phyloP scores from a whole-genome alignment of 2,329 filamentous ascomycete genomes.

The Lasiodiplodia sp. region DNA sequence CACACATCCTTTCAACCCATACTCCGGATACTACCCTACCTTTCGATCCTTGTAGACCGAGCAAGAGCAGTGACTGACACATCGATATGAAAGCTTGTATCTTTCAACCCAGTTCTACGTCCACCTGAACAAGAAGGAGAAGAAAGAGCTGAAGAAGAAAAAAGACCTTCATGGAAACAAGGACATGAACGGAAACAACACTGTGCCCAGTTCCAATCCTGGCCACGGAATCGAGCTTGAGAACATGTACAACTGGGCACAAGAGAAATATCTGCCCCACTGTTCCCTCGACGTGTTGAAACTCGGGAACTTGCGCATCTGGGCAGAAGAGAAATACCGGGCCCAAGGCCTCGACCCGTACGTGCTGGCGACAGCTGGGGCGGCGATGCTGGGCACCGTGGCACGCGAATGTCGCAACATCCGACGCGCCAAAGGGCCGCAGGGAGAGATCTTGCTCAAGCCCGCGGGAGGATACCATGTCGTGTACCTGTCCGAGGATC shows the following conservation, averaged over 20 bases:
- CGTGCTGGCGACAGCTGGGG: constrained; percentile 40
- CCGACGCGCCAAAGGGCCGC: not conserved
- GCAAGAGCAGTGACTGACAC: not conserved
- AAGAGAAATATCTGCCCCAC: constrained; percentile 43
- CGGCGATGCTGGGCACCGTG: constrained; percentile 42
- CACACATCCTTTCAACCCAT: not conserved
- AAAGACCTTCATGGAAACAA: no score
- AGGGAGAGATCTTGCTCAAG: not conserved
- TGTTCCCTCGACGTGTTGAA: constrained; percentile 8
- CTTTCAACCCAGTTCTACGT: not conserved
- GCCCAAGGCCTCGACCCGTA: constrained; percentile 43
- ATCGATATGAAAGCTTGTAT: not conserved
- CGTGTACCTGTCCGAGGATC: constrained; percentile 1
- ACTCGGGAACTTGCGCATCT: constrained; percentile 38
- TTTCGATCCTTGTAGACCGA: constrained; percentile 2
- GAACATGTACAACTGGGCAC: constrained; percentile 38
- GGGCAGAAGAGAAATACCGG: constrained; percentile 42
- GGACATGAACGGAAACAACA: no score
- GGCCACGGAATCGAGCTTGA: constrained; percentile 21
- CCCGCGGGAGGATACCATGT: not conserved
- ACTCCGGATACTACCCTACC: not conserved
- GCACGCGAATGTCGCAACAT: constrained; percentile 35
- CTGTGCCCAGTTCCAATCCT: no score
- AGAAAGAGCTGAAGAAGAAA: no score
- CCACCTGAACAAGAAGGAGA: no score